Evolutionary conservation across 139 green algal genomes (phyloP).

Genomic region (Zygnema cylindricum): DNA sequence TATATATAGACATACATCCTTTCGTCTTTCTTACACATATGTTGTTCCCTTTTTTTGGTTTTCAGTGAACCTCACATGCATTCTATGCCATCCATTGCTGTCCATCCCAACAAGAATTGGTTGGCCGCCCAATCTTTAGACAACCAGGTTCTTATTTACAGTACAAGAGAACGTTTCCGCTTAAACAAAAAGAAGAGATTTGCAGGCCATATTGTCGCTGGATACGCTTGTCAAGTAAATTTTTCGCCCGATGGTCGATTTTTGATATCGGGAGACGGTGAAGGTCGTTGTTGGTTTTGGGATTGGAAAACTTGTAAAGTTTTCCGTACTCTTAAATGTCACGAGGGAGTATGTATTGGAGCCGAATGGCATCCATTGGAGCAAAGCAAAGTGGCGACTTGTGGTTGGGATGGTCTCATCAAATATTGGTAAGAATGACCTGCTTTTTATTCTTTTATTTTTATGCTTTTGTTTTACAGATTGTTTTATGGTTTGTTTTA

Average conservation of each 20-base stretch:
- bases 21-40: not conserved
- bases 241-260: conserved; percentile 81
- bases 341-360: conserved; percentile 93
- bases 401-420: conserved; percentile 81
- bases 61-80: conserved; percentile 94
- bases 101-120: conserved; percentile 75
- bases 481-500: too few relatives aligned
- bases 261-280: conserved; percentile 87
- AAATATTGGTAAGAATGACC: conserved; percentile 59
- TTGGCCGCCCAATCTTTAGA: conserved; percentile 65
- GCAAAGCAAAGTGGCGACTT: conserved; percentile 90
- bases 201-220: conserved; percentile 78
- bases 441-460: not conserved
- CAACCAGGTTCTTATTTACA: conserved; percentile 91
- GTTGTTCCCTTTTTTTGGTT: not conserved
- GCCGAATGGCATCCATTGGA: conserved; percentile 93
- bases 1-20: not conserved
- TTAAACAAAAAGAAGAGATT: conserved; percentile 90
- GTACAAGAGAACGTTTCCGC: conserved; percentile 85
- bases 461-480: not conserved
- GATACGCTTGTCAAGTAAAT: conserved; percentile 85
- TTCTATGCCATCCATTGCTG: conserved; percentile 81
- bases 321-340: conserved; percentile 73
- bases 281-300: conserved; percentile 94
- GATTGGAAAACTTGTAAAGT: conserved; percentile 91